These are phyloP conservation scores for Acacia confusa DNA, from an alignment of 306 rosid species.

Conservation along the genomic window DNA sequence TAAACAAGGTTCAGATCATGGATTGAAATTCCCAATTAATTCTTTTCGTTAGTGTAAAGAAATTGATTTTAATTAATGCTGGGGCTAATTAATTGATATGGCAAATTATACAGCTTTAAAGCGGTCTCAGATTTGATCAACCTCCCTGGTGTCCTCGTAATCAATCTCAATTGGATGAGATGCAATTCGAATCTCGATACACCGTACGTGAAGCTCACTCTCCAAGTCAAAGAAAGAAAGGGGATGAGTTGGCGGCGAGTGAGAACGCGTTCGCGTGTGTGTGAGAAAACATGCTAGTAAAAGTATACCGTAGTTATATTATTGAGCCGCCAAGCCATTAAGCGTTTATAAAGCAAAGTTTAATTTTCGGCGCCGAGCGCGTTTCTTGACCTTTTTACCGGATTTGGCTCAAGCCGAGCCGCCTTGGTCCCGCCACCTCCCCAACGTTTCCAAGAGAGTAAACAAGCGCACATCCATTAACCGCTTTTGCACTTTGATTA, in stretches of 20 bases:
- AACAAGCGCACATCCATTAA: slow-evolving; percentile 35
- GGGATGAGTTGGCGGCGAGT: neutral
- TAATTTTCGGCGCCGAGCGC: slow-evolving; percentile 5
- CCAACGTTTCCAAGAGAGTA: neutral
- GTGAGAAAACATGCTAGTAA: slow-evolving; percentile 6
- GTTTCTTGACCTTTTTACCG: no score
- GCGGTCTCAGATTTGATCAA: slow-evolving; percentile 16
- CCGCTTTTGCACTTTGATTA: neutral
- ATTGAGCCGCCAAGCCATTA: neutral
- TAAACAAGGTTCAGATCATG: slow-evolving; percentile 13
- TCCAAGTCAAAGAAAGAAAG: neutral
- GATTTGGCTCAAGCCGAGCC: slow-evolving; percentile 32
- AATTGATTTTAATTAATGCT: neutral
- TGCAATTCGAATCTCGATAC: slow-evolving; percentile 11
- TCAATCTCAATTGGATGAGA: neutral
- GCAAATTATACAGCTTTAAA: neutral
- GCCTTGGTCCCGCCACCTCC: slow-evolving; percentile 36
- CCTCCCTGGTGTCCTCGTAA: slow-evolving; percentile 12
- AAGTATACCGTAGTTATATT: neutral
- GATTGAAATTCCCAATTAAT: slow-evolving; percentile 32
- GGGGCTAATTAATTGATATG: slow-evolving; percentile 19
- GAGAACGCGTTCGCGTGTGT: slow-evolving; percentile 10
- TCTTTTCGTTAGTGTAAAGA: neutral
- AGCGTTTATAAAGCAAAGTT: neutral
- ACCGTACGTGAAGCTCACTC: slow-evolving; percentile 16